Evolutionary conservation across 2,329 filamentous ascomycete species (phyloP), one percentile per base, ranked within the genome.

Genomic region (Botrytis cinerea): DNA sequence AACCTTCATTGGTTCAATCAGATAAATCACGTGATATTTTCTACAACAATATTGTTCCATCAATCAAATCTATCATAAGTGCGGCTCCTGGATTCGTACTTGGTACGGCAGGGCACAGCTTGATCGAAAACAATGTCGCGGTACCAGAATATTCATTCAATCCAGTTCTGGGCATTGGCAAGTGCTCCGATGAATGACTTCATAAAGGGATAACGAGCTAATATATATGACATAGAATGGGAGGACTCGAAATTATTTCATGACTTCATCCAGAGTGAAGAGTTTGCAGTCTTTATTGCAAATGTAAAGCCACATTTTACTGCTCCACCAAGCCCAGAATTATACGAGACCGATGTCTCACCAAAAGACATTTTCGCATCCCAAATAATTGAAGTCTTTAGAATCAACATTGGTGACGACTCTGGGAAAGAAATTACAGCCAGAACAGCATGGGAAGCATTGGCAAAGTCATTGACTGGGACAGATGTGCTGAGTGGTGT

Each of bases 291-390:
- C 16, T 28, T 60, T 4, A 5, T 40, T 22, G n/a, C 2, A 12
- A 2, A 14, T 4, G 0, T 38, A 22, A 72, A 67, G 28, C 38
- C 70, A n/a, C 7, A 57, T 40, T 0, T 38, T 6, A n/a, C 48
- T 59, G 70, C 38, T 7, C 35, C 18, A 10, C 0, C 28, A 20
- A 28, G 14, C 7, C 40, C 51, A 32, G 61, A 60, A 60, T 2
- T 67, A 22, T 72, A 72, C 66, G 62, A 72, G 48, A 46, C 61
- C 8, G 62, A 72, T 48, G 4, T 32, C 16, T 46, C 46, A 18
- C 48, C 51, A 12, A 67, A 22, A 46, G 61, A 67, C 59, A 46
- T 72, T 22, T 46, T 72, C 10, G 54, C 46, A n/a, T 72, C 62
- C 20, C 46, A 28, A 25, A 38, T 72, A 22, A 57, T 63, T 16